phyloP scores from a whole-genome alignment of 164 flowering plant genomes.

The Vitis rotundifolia region DNA sequence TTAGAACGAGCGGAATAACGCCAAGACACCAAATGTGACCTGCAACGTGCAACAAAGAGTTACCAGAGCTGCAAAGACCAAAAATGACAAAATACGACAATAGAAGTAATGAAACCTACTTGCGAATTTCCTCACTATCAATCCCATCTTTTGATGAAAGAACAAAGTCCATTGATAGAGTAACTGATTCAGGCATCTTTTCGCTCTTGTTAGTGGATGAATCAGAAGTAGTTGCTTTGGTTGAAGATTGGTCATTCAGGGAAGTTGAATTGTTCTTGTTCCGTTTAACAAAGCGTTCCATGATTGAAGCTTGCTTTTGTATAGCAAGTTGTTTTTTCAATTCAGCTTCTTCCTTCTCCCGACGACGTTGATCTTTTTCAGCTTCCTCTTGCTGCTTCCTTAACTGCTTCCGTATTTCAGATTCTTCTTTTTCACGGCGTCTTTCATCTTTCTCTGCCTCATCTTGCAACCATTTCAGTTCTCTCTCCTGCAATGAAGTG shows the following conservation, averaged over 20 bases:
- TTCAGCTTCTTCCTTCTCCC: slow-evolving; percentile 78
- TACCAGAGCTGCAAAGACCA: neutral
- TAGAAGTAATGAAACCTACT: slow-evolving; percentile 31
- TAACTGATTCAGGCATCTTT: slow-evolving; percentile 33
- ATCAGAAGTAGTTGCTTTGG: slow-evolving; percentile 22
- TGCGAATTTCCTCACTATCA: slow-evolving; percentile 42
- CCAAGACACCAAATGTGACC: slow-evolving; percentile 74
- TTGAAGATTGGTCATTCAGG: slow-evolving; percentile 29
- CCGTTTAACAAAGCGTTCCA: slow-evolving; percentile 88
- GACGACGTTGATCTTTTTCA: slow-evolving; percentile 64
- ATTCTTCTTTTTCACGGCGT: slow-evolving; percentile 71
- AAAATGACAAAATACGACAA: neutral
- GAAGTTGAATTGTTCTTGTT: slow-evolving; percentile 30
- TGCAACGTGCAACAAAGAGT: slow-evolving; percentile 26
- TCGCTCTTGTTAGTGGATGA: slow-evolving; percentile 23
- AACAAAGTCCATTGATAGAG: slow-evolving; percentile 57
- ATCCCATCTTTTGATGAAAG: slow-evolving; percentile 36
- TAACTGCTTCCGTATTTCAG: slow-evolving; percentile 53
- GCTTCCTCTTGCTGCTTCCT: slow-evolving; percentile 77
- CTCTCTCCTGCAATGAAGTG: slow-evolving; percentile 67
- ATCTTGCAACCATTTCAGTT: slow-evolving; percentile 60
- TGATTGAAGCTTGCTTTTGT: slow-evolving; percentile 87
- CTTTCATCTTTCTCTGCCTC: slow-evolving; percentile 72
- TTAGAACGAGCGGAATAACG: slow-evolving; percentile 38
- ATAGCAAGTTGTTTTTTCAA: slow-evolving; percentile 58